Base-by-base conservation (phyloP, 2,329 filamentous ascomycete species). In the Epichloe hybrida region DNA sequence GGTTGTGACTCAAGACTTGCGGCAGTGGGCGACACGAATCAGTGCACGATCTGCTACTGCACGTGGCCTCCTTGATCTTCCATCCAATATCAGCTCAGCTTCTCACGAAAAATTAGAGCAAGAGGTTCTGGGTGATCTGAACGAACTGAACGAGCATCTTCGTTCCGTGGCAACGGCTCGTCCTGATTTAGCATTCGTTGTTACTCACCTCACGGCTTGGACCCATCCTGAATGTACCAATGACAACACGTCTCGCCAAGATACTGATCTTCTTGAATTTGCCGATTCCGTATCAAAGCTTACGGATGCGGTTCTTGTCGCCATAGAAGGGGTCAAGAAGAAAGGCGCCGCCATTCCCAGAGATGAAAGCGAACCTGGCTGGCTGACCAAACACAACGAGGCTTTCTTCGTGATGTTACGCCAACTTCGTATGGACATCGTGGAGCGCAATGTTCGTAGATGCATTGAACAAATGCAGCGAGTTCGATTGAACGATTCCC, bases 241-340 rank as follows among this genome's bases (percentile, higher is more conserved):
- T 4, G 9, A 59, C 6, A 51, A 57, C 8, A 13, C 47, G 3
- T 40, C 47, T 2, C 44, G 48, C 3, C 36, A 56, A 6, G 53
- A 46, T 2, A 51, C 57, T 23, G 58, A 63, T 17, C 52, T 71
- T 15, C 56, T 73, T 17, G 62, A 67, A 0, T 76, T 89, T 43
- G 77, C 81, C 41, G 67, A 74, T 13, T 70, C 74, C 3, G 65
- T 88, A 2, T 77, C 86, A 38, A 76, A 67, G 1, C 71, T 85
- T n/a, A 78, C 84, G 45, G 86, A 95, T 64, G 79, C 80, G 47
- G 77, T 91, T 31, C 79, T 96, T 2, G 84, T 91, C 37, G 83
- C 86, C 1, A 75, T 95, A 46, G 88, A 96, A 64, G 80, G 83
- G 55, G 75, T 85, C 44, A 77, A 80, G 52, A 78, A 77, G 53